Percentiles rank a stretch among this genome's conserved stretches.
phyloP scores from a whole-genome alignment of 768 basidiomycete species.

The Crepidotus variabilis region DNA sequence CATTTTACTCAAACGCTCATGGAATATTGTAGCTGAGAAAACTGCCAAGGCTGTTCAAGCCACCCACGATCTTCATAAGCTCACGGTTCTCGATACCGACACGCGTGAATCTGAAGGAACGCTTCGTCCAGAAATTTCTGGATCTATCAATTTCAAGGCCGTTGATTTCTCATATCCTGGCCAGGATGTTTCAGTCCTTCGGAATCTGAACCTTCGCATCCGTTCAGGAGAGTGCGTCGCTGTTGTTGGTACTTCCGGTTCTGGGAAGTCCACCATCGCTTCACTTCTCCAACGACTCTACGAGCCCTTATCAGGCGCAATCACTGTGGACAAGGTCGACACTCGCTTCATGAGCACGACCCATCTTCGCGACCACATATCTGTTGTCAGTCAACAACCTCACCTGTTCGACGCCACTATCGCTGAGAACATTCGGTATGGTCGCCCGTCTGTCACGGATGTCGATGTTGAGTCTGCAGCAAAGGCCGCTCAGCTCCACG shows the following conservation, averaged over 20 bases:
- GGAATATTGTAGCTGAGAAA: constrained; percentile 46
- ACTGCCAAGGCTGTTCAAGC: constrained; percentile 86
- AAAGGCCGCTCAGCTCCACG: constrained; percentile 75
- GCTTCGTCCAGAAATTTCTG: constrained; percentile 60
- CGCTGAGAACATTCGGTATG: constrained; percentile 88
- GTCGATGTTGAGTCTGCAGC: constrained; percentile 70
- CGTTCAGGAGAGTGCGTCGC: constrained; percentile 82
- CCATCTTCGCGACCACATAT: constrained; percentile 81
- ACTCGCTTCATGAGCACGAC: constrained; percentile 64
- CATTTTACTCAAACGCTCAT: background rate
- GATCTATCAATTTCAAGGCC: constrained; percentile 65
- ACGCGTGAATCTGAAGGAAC: constrained; percentile 73
- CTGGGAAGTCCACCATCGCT: constrained; percentile 92
- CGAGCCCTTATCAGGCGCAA: constrained; percentile 64
- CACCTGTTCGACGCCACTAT: constrained; percentile 88
- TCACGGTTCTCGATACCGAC: constrained; percentile 61
- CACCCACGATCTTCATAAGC: constrained; percentile 69
- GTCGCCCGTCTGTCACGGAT: constrained; percentile 42
- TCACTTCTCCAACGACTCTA: constrained; percentile 86
- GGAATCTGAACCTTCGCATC: constrained; percentile 62
- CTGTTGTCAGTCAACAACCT: constrained; percentile 85
- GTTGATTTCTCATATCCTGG: constrained; percentile 86
- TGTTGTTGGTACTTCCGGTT: constrained; percentile 91
- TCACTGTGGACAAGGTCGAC: constrained; percentile 22
- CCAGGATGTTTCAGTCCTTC: constrained; percentile 68